A percentile compares a stretch with the other conserved stretches of the same genome.
Conservation (phyloP, 805 yeast genomes). For the Wickerhamomyces chaumierensis region DNA sequence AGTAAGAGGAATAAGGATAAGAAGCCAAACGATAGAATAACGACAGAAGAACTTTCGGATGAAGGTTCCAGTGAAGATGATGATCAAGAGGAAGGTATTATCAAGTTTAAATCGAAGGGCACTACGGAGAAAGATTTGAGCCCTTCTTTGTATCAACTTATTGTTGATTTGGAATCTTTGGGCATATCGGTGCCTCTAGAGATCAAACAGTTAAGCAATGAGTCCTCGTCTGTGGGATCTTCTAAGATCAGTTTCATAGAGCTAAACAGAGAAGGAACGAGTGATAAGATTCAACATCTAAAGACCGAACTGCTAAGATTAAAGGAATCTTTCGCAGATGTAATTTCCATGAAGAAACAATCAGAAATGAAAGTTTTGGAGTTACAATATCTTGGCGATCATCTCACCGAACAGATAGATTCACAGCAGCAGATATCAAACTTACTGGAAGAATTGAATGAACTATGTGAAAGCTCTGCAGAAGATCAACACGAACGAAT, state of each 20-base stretch:
- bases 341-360: slow-evolving; percentile 5
- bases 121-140: not conserved
- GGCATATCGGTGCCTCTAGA: slow-evolving; percentile 11
- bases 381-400: not conserved
- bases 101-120: slow-evolving; percentile 15
- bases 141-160: slow-evolving; percentile 13
- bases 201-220: slow-evolving; percentile 13
- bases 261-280: slow-evolving; percentile 24
- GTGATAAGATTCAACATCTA: slow-evolving; percentile 5
- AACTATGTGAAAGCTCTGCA: too few relatives aligned
- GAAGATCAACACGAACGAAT: not conserved
- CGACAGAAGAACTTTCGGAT: slow-evolving; percentile 1
- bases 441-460: too few relatives aligned
- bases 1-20: slow-evolving; percentile 16
- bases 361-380: not conserved
- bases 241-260: slow-evolving; percentile 24
- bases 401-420: not conserved
- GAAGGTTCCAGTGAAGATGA: slow-evolving; percentile 15
- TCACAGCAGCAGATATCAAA: too few relatives aligned
- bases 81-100: slow-evolving; percentile 6
- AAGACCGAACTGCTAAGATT: slow-evolving; percentile 8
- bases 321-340: slow-evolving; percentile 8
- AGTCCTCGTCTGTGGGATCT: slow-evolving; percentile 16
- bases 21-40: slow-evolving; percentile 1
- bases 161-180: slow-evolving; percentile 13